phyloP scores from a whole-genome alignment of 2,329 filamentous ascomycete species.

The Colletotrichum lini region DNA sequence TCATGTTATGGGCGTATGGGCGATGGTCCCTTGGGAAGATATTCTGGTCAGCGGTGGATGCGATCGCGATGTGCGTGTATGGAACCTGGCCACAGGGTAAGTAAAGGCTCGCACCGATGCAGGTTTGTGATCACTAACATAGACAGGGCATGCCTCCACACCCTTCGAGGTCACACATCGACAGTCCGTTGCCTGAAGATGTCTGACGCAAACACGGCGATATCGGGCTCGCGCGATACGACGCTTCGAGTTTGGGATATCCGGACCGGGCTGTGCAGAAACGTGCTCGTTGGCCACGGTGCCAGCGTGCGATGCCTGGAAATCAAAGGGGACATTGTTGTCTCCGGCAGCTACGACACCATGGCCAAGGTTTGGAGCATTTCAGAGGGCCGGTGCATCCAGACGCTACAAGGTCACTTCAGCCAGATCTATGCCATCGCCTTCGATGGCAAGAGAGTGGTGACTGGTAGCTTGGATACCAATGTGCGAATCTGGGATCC shows the following conservation, averaged over 20 bases:
- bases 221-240: conserved; percentile 95
- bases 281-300: conserved; percentile 94
- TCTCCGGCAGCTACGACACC: conserved; percentile 98
- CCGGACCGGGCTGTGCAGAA: conserved; percentile 86
- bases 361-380: conserved; percentile 99
- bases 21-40: conserved; percentile 98
- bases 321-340: conserved; percentile 95
- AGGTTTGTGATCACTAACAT: conserved; percentile 42
- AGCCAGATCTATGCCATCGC: conserved; percentile 99
- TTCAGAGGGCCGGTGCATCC: conserved; percentile 91
- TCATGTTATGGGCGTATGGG: conserved; percentile 99
- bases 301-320: conserved; percentile 95
- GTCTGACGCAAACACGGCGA: conserved; percentile 93
- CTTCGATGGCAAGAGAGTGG: conserved; percentile 93
- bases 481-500: conserved; percentile 98
- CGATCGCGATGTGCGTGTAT: conserved; percentile 95
- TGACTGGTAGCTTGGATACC: conserved; percentile 95
- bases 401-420: conserved; percentile 93
- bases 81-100: conserved; percentile 95
- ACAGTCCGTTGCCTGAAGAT: conserved; percentile 98
- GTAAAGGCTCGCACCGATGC: conserved; percentile 47
- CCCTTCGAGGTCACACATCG: conserved; percentile 93
- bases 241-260: conserved; percentile 97
- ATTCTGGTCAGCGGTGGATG: conserved; percentile 95
- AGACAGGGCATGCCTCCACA: conserved; percentile 79